A percentile compares a stretch with the other conserved stretches of the same genome.
phyloP scores from a whole-genome alignment of 441 rosid species.

The Pelargonium myrrhifolium region DNA sequence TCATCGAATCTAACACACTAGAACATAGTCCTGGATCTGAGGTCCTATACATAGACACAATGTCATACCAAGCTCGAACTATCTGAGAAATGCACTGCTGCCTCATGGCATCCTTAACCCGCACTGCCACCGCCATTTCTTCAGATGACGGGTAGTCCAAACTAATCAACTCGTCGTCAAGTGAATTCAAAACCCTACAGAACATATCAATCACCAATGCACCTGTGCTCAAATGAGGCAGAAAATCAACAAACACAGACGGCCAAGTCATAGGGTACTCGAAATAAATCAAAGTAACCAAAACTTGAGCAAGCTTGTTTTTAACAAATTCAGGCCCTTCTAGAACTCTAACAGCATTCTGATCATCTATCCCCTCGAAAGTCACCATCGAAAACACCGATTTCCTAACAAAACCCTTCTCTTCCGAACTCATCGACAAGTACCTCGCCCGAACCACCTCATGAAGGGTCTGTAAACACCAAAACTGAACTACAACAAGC shows the following conservation, averaged over 20 bases:
- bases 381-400: conserved; percentile 66
- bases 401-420: conserved; percentile 46
- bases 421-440: conserved; percentile 44
- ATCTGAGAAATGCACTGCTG: conserved; percentile 79
- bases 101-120: conserved; percentile 94
- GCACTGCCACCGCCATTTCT: conserved; percentile 52
- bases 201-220: conserved; percentile 73
- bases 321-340: conserved; percentile 71
- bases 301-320: conserved; percentile 89
- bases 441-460: conserved; percentile 53
- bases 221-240: conserved; percentile 60
- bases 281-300: conserved; percentile 72
- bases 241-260: conserved; percentile 62
- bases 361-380: conserved; percentile 39
- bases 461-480: conserved; percentile 82
- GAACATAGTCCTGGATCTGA: conserved; percentile 65
- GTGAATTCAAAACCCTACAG: conserved; percentile 73
- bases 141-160: conserved; percentile 69
- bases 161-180: conserved; percentile 86
- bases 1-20: conserved; percentile 63
- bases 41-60: conserved; percentile 52
- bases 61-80: conserved; percentile 75
- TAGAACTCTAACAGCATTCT: conserved; percentile 39
- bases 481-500: conserved; percentile 77
- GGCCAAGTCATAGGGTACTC: conserved; percentile 85